Conservation (phyloP, 192 early-diverging fungal species). For the Gonapodya prolifera region DNA sequence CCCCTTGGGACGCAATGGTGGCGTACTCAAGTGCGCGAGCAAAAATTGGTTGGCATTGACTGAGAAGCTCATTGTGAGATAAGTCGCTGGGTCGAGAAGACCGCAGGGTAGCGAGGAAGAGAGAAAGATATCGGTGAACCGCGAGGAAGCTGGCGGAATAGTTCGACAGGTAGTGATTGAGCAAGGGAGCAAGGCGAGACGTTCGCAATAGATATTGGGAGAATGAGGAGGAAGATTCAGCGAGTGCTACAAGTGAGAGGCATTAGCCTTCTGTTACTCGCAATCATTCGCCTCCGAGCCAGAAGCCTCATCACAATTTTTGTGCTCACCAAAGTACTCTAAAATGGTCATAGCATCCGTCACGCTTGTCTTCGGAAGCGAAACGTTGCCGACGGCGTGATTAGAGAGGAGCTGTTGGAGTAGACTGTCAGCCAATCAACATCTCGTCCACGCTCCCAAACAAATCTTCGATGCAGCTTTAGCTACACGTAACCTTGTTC, state of each 20-base stretch:
- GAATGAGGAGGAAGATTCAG: not conserved
- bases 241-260: not conserved
- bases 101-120: not conserved
- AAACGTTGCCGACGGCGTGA: not conserved
- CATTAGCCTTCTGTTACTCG: too few species aligned
- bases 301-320: not conserved
- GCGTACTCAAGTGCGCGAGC: not conserved
- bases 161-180: not conserved
- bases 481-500: not conserved
- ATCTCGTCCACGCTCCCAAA: not conserved
- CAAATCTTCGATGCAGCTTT: not conserved
- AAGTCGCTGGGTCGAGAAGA: not conserved
- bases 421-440: not conserved
- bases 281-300: too few species aligned
- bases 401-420: not conserved
- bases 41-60: not conserved
- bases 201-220: not conserved
- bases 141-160: not conserved
- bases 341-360: not conserved
- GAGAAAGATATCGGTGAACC: not conserved
- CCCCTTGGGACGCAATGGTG: not conserved
- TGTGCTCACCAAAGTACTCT: not conserved
- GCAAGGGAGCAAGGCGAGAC: not conserved
- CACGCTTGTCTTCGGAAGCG: not conserved
- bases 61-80: not conserved